Base-by-base conservation (phyloP, 2,329 filamentous ascomycete genomes). In the Sporothrix dimorphospora region DNA sequence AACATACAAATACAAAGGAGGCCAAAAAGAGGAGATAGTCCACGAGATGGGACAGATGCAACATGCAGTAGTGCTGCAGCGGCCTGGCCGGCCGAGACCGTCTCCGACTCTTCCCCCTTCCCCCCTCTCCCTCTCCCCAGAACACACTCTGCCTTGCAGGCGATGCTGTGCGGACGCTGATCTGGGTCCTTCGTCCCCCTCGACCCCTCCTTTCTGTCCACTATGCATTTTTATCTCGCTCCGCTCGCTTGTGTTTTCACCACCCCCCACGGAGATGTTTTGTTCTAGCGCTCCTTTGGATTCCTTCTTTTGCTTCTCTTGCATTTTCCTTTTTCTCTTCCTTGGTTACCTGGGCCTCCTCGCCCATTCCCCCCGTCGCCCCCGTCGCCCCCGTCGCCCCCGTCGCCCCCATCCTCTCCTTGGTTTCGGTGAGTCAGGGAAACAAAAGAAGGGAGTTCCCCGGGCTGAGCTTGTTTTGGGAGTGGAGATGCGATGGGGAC, bases 21-120 rank as follows among this genome's bases (percentile, higher is more conserved):
- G 30, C 16, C 11, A 61, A 30, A 24, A 16, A 19, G 38, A 45
- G 38, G 9, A 63, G 21, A 63, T 24, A n/a, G 40, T n/a, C 16
- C 42, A 34, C 21, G 27, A 27, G 61, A 47, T 55, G 34, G n/a
- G 59, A 21, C n/a, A 24, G 6, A 67, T 49, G 45, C 42, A 67
- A 9, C 27, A 51, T 51, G 65, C 42, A 51, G 45, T 14, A 51
- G 27, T 8, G 45, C 65, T 67, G 65, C 65, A 67, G 65, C 65
- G 27, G 65, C 65, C 65, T 51, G 27, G 45, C 65, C 65, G 65
- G 65, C 27, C 45, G 27, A 67, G 45, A 12, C 27, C 45, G 45
- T 49, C 45, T 6, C 21, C 24, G 61, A 19, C 8, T 14, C 27
- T 16, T 47, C 11, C 21, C 7, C 19, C 24, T 38, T 45, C 47